Base-by-base conservation (phyloP, 257 asterid species). In the Verbascum thapsus region DNA sequence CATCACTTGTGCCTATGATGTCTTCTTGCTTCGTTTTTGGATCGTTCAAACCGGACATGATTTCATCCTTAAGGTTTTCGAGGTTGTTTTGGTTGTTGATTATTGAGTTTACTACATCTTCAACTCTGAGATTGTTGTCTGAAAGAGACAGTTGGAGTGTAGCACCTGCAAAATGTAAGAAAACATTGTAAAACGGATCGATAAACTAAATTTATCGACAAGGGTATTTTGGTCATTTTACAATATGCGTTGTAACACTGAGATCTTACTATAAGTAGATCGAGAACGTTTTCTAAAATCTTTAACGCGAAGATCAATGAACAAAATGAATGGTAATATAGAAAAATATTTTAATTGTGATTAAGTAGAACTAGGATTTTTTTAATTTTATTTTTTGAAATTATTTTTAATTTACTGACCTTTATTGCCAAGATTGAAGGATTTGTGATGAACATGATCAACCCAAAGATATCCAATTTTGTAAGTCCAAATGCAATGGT, bases 401-500 rank as follows among this genome's bases (percentile, higher is more conserved):
- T 11, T 71, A 11, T 49, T n/a, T 18, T 39, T 50, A 26, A 70
- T 26, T 38, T 54, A 76, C 80, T 74, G 53, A 78, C 83, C 83
- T 83, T 73, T 61, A 74, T 2, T 43, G 43, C 13, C 44, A 53
- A 44, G 71, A 71, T 0, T 32, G 81, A 53, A 42, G 41, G 75
- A 66, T 63, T 62, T 63, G 30, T 45, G 74, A 72, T 74, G 80
- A 52, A 69, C 30, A 70, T 61, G 73, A 72, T 67, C 23, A 63
- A 48, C 26, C 76, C 53, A 67, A 58, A 75, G 54, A 48, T 63
- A 54, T 60, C 82, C 80, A 65, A 19, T 64, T 66, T 71, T 70
- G 78, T 78, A 60, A 17, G 78, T 76, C 87, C 87, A 83, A 26
- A 26, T 26, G 32, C 32, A 26, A 26, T 26, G 32, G 32, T 26